Base-by-base conservation (phyloP, 2,329 filamentous ascomycete genomes). In the Penicillium capsulatum region DNA sequence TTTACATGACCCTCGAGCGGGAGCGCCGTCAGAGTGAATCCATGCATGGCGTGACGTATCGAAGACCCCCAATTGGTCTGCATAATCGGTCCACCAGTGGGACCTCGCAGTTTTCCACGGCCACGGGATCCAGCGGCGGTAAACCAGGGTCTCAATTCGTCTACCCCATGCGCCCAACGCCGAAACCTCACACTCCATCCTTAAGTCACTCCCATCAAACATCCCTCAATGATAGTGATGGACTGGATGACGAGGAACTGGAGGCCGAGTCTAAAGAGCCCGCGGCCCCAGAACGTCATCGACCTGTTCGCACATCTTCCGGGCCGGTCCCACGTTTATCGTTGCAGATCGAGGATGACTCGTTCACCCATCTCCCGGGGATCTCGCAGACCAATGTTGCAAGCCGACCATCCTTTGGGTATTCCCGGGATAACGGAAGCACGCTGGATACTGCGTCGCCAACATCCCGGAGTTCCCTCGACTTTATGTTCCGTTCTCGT, bases 11-110 rank as follows among this genome's bases (percentile, higher is more conserved):
- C 28, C 44, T 58, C 15, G 58, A 63, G 19, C 53, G 51, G 7
- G 60, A 63, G 31, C 48, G 50, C 14, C 45, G 48, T 38, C 52
- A 50, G 34, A 56, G 49, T 34, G 73, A 76, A 20, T 69, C 69
- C 42, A 57, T 59, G 28, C 50, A 54, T n/a, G 52, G 53, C 36
- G 42, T 58, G 17, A 56, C 55, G 17, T 61, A 62, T 45, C 63
- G 59, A 27, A 67, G 68, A 30, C 67, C 64, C 8, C 62, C 66
- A 30, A 62, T 66, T 31, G 63, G 66, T 29, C 47, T 59, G 35
- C 76, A 80, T 54, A 57, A 67, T 40, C 70, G 77, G 44, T 76
- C 75, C 16, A 73, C 69, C 9, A 80, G 76, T 47, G 74, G 71
- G 45, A 71, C 69, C 5, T 77, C 77, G 20, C 72, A 77, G 45